phyloP scores from a whole-genome alignment of 345 rosid species.

The Citrus unshiu region DNA sequence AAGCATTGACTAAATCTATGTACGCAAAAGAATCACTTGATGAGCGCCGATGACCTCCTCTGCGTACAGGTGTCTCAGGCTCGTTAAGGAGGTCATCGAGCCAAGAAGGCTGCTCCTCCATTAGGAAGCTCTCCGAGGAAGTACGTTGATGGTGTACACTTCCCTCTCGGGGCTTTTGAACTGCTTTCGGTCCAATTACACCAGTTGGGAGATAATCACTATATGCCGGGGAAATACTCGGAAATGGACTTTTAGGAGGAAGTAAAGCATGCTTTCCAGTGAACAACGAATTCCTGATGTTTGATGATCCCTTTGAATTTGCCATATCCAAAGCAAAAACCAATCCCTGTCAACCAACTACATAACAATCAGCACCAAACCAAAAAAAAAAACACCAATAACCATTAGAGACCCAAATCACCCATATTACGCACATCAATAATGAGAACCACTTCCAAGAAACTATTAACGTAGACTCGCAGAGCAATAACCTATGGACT shows the following conservation, averaged over 20 bases:
- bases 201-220: conserved; percentile 58
- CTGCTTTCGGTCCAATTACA: conserved; percentile 58
- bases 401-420: neutral
- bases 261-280: conserved; percentile 78
- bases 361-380: neutral
- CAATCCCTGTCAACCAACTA: conserved; percentile 30
- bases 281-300: conserved; percentile 58
- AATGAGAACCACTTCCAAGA: neutral
- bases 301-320: conserved; percentile 75
- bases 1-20: conserved; percentile 54
- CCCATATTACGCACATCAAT: neutral
- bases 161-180: conserved; percentile 65
- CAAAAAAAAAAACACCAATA: neutral
- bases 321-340: conserved; percentile 46
- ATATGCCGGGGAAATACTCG: conserved; percentile 59
- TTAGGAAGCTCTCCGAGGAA: conserved; percentile 76
- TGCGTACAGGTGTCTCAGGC: conserved; percentile 87
- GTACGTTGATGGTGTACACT: conserved; percentile 75
- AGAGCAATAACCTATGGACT: neutral
- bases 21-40: conserved; percentile 98
- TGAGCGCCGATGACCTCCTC: conserved; percentile 93
- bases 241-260: conserved; percentile 94
- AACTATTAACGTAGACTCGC: neutral
- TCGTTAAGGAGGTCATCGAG: conserved; percentile 98
- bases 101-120: conserved; percentile 98